phyloP scores from a whole-genome alignment of 2,329 filamentous ascomycete species.

The Salinomyces thailandicus region DNA sequence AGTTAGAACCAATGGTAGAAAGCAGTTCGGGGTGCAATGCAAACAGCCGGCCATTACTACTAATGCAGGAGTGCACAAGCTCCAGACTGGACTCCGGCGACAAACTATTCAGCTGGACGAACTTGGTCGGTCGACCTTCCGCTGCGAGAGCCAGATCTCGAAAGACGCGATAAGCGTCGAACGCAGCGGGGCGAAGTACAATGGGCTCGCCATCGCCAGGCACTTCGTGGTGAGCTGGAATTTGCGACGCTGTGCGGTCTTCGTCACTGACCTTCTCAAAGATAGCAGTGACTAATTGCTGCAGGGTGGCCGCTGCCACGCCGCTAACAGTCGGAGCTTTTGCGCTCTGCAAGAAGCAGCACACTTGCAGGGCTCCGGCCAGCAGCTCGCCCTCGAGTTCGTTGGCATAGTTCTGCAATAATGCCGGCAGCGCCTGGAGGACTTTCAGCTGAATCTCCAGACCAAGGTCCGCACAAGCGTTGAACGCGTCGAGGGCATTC shows the following conservation, averaged over 20 bases:
- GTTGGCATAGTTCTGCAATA: slow-evolving; percentile 80
- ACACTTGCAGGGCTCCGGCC: slow-evolving; percentile 75
- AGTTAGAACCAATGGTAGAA: slow-evolving; percentile 61
- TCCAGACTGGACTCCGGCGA: slow-evolving; percentile 79
- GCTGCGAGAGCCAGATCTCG: slow-evolving; percentile 82
- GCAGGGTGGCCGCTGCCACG: slow-evolving; percentile 89
- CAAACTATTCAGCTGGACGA: slow-evolving; percentile 66
- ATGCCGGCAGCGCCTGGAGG: slow-evolving; percentile 75
- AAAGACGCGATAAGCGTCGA: slow-evolving; percentile 81
- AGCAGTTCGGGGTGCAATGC: slow-evolving; percentile 68
- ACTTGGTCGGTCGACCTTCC: slow-evolving; percentile 72
- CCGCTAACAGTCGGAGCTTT: slow-evolving; percentile 92
- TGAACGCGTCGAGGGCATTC: slow-evolving; percentile 79
- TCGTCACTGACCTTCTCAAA: slow-evolving; percentile 84
- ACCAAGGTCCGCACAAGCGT: slow-evolving; percentile 61
- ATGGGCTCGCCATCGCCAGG: slow-evolving; percentile 55
- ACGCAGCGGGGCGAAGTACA: slow-evolving; percentile 61
- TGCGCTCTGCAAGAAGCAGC: slow-evolving; percentile 78
- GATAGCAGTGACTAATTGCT: slow-evolving; percentile 82
- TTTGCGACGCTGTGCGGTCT: slow-evolving; percentile 52
- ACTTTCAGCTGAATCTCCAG: slow-evolving; percentile 94
- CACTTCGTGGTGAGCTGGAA: slow-evolving; percentile 51
- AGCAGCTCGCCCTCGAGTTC: slow-evolving; percentile 74
- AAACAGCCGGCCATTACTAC: slow-evolving; percentile 76
- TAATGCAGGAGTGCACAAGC: slow-evolving; percentile 80